A percentile compares a stretch with the other conserved stretches of the same genome.
These are phyloP conservation scores for Fusarium circinatum DNA, from an alignment of 2,329 filamentous ascomycete genomes.

Conservation along the genomic window DNA sequence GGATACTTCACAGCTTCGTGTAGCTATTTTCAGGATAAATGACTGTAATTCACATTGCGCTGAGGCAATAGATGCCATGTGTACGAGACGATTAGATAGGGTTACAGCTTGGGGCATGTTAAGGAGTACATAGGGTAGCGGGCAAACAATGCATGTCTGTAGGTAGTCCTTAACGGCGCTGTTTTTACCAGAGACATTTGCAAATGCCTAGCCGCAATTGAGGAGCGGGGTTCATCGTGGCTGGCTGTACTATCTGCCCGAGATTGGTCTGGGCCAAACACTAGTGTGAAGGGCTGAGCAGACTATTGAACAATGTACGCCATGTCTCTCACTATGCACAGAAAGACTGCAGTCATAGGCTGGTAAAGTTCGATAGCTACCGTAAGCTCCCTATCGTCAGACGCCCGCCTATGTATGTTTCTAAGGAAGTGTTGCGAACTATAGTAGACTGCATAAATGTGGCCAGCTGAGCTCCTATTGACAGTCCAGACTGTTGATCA, in stretches of 20 bases:
- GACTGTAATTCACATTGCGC: fast-evolving
- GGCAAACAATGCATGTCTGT: no score
- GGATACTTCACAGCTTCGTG: fast-evolving
- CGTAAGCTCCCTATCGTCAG: background rate
- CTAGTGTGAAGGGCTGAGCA: background rate
- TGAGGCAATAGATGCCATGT: background rate
- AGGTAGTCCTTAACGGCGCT: no score
- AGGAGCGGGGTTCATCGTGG: background rate
- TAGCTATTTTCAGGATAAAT: fast-evolving
- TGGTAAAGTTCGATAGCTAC: background rate
- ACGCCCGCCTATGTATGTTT: background rate
- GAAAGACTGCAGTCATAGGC: background rate
- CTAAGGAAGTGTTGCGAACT: fast-evolving
- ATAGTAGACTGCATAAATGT: background rate
- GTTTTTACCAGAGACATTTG: no score
- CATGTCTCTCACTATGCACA: background rate
- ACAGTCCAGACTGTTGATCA: background rate
- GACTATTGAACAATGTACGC: background rate
- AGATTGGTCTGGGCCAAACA: background rate
- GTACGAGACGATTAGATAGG: fast-evolving
- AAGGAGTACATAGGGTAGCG: background rate
- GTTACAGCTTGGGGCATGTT: fast-evolving
- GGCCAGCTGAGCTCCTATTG: background rate
- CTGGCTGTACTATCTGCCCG: background rate
- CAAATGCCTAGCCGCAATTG: background rate